Evolutionary conservation across 768 basidiomycete species (phyloP), one percentile per base, ranked within the genome.

Genomic region (Calocybe gangraenosa): DNA sequence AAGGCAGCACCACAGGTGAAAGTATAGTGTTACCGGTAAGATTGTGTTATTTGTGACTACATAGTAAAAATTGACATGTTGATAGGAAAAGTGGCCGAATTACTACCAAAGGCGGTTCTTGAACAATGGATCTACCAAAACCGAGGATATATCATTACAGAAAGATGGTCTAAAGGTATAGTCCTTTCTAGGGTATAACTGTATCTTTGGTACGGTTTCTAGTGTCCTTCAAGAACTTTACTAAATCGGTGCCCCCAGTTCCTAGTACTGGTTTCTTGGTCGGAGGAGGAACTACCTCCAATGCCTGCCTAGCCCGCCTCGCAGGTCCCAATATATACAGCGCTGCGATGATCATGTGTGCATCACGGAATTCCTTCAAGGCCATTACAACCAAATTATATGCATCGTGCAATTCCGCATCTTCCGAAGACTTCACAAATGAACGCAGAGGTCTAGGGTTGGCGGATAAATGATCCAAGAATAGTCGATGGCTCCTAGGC

Each of bases 401-500:
- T 3, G 84, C 76, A 21, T 68, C 66, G 9, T 66, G 58, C 23
- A 81, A 60, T 37, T 60, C 47, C 0, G 53, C 48, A 33, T 68
- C 58, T 7, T 49, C 48, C 20, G 52, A 40, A 13, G 48, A 51
- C 21, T 51, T 42, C 5, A 87, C 81, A 25, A 89, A 65, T 14
- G 63, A 59, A 23, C 87, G 76, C 10, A 90, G 65, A 0, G 82
- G 78, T 1, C 82, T 75, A 2, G 81, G 81, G 45, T 74, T 78
- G 9, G 66, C 60, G 8, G 71, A 60, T 20, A 92, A 76, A 58
- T 90, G 85, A 41, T 67, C 69, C 20, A 92, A 67, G 66, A 91
- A 92, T n/a, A 76, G 67, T 20, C 87, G 82, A 58, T 92, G 89
- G 51, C 82, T 79, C 9, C 79, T 74, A 5, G 90, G 87, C 90